These are phyloP conservation scores for Pseudogymnoascus sp. DNA, from an alignment of 2,329 filamentous ascomycete species.

Conservation along the genomic window DNA sequence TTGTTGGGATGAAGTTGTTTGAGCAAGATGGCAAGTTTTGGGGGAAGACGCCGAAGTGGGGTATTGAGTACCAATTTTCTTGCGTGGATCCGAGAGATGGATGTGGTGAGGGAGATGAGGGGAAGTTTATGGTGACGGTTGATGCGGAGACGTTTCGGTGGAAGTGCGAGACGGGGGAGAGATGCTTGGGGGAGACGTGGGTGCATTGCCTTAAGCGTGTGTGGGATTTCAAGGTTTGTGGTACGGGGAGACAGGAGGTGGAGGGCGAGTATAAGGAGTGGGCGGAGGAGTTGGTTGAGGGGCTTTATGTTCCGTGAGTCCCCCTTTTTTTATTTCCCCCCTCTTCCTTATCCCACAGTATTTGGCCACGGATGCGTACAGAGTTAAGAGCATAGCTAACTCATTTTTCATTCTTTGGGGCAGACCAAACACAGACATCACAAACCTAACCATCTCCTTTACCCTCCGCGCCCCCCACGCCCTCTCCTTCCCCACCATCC, in stretches of 20 bases:
- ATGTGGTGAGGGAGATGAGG: neutral
- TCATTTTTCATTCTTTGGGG: conserved; percentile 11
- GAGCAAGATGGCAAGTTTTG: conserved; percentile 19
- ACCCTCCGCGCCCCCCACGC: neutral
- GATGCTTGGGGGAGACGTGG: conserved; percentile 19
- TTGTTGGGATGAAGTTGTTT: conserved; percentile 19
- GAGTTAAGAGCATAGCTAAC: conserved; percentile 9
- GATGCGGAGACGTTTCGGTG: conserved; percentile 23
- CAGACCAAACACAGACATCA: neutral
- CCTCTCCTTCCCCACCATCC: conserved; percentile 1
- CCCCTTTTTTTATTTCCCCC: too few species aligned
- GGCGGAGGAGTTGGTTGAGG: conserved; percentile 14
- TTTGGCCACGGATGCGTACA: neutral
- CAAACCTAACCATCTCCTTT: neutral
- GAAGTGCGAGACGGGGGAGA: conserved; percentile 12
- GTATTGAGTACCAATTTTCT: conserved; percentile 21
- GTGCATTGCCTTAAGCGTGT: conserved; percentile 24
- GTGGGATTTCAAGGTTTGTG: conserved; percentile 25
- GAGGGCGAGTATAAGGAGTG: conserved; percentile 17
- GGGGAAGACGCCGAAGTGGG: conserved; percentile 16
- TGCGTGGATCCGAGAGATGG: conserved; percentile 17
- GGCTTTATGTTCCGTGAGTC: conserved; percentile 25
- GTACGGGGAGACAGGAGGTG: conserved; percentile 12
- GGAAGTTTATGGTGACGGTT: conserved; percentile 22
- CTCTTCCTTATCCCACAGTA: neutral